These are phyloP conservation scores for Ophiostoma piceae DNA, from an alignment of 2,329 filamentous ascomycete genomes.

Conservation along the genomic window DNA sequence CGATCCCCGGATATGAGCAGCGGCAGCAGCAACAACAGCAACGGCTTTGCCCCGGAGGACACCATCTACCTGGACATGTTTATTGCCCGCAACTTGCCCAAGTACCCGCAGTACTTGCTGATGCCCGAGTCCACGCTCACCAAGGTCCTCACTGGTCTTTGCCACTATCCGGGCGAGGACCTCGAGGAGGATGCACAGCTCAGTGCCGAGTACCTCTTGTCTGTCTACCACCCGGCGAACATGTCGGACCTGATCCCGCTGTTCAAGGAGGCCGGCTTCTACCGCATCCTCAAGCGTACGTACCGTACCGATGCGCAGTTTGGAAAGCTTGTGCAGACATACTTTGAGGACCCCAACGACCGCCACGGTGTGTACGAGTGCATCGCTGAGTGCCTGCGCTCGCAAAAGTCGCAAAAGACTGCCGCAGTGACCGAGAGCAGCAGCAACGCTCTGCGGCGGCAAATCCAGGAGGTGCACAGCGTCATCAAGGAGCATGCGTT, in stretches of 20 bases:
- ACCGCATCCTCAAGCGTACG: constrained; percentile 82
- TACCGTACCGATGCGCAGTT: constrained; percentile 78
- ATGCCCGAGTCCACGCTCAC: constrained; percentile 82
- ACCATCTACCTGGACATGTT: constrained; percentile 98
- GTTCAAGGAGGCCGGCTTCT: constrained; percentile 77
- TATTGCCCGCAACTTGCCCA: constrained; percentile 88
- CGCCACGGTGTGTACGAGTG: constrained; percentile 71
- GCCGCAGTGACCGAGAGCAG: not conserved
- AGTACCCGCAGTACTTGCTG: constrained; percentile 92
- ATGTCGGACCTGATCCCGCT: constrained; percentile 68
- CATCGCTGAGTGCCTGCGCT: constrained; percentile 64
- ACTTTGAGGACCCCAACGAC: constrained; percentile 79
- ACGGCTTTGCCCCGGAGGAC: constrained; percentile 69
- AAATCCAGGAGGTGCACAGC: constrained; percentile 63
- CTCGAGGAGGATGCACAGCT: constrained; percentile 90
- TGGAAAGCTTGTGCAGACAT: constrained; percentile 68
- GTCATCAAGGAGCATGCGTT: constrained; percentile 61
- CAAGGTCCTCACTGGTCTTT: constrained; percentile 73
- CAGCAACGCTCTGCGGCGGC: constrained; percentile 52
- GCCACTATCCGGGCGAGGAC: constrained; percentile 72
- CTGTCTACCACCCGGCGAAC: constrained; percentile 85
- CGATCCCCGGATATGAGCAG: not conserved
- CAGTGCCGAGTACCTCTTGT: constrained; percentile 93
- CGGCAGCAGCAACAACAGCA: constrained; percentile 31
- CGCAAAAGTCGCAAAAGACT: not conserved